Evolutionary conservation across 176 grass and related monocot species (phyloP).

Genomic region (Zea luxurians): DNA sequence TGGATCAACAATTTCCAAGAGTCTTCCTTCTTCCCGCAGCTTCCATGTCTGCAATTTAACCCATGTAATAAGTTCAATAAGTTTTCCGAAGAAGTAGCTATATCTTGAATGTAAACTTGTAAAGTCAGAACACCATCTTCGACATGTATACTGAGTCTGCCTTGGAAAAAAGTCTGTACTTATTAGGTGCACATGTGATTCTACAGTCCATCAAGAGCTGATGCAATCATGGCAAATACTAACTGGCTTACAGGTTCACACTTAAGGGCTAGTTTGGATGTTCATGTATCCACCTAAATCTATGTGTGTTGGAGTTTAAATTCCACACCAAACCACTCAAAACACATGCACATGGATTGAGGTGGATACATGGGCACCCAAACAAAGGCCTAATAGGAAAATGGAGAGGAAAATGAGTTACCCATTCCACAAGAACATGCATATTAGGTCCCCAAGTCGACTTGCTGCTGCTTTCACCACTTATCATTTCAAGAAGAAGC

Average conservation of each 20-base stretch:
- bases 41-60: constrained; percentile 57
- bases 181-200: constrained; percentile 19
- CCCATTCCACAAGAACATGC: constrained; percentile 63
- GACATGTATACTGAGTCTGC: constrained; percentile 11
- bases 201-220: neutral
- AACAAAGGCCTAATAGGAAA: neutral
- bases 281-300: too few species aligned
- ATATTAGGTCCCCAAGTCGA: constrained; percentile 46
- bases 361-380: too few species aligned
- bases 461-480: constrained; percentile 53
- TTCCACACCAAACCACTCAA: too few species aligned
- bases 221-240: constrained; percentile 14
- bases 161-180: constrained; percentile 4
- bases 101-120: neutral
- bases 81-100: constrained; percentile 11
- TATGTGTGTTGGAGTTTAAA: too few species aligned
- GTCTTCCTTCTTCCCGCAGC: constrained; percentile 48
- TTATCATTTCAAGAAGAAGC: constrained; percentile 63
- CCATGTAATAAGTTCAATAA: constrained; percentile 12
- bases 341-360: too few species aligned
- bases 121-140: neutral
- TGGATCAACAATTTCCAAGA: constrained; percentile 61
- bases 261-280: neutral
- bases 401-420: constrained; percentile 28
- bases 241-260: neutral